Evolutionary conservation across 345 rosid species (phyloP).

Genomic region (Bruguiera parviflora): DNA sequence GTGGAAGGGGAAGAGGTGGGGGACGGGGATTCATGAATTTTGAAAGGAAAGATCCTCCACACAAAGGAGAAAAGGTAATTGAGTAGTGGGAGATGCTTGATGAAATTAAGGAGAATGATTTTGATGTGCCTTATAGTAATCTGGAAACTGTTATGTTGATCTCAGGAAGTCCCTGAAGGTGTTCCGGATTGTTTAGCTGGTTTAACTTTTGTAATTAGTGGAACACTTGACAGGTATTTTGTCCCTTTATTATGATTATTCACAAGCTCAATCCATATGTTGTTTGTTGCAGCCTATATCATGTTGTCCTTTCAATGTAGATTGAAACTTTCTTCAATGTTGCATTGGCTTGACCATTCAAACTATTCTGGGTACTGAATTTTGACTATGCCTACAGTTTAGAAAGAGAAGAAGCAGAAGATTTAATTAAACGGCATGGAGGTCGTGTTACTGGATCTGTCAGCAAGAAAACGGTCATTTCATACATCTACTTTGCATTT

Average conservation of each 20-base stretch:
- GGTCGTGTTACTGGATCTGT: constrained; percentile 95
- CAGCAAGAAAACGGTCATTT: constrained; percentile 92
- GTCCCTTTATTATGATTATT: constrained; percentile 9
- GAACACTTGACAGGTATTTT: constrained; percentile 94
- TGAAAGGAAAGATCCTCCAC: constrained; percentile 98
- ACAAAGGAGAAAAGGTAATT: constrained; percentile 96
- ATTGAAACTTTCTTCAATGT: background rate
- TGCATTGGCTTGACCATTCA: background rate
- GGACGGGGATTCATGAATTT: constrained; percentile 90
- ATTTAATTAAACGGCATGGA: constrained; percentile 83
- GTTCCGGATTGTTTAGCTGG: constrained; percentile 81
- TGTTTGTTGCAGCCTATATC: too few species aligned
- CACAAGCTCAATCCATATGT: background rate
- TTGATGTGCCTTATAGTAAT: constrained; percentile 11
- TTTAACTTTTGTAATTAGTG: constrained; percentile 91
- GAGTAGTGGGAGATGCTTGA: background rate
- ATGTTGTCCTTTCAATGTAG: too few species aligned
- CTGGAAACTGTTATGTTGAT: constrained; percentile 22
- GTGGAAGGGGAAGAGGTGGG: constrained; percentile 89
- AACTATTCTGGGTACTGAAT: background rate
- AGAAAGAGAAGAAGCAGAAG: constrained; percentile 99
- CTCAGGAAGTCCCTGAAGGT: constrained; percentile 99
- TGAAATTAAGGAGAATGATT: background rate
- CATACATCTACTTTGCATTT: constrained; percentile 21
- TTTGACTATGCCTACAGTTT: constrained; percentile 47